Evolutionary conservation across 176 grass and related monocot genomes (phyloP).

Genomic region (Cocos nucifera): DNA sequence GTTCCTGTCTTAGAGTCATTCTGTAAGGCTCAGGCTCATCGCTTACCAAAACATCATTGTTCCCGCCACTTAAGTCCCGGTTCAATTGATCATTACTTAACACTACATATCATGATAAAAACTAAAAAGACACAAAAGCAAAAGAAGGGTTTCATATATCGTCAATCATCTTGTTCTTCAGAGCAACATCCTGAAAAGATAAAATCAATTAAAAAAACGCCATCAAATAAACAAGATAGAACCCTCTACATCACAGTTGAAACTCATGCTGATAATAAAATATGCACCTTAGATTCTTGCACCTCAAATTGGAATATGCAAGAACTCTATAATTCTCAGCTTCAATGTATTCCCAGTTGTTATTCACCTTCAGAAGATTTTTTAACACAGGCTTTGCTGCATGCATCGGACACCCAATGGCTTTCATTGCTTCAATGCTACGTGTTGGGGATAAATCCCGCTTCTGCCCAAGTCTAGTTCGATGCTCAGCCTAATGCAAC

Average conservation of each 20-base stretch:
- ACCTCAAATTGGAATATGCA: slow-evolving; percentile 24
- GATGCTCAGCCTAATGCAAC: too few relatives aligned
- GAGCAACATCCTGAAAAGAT: not conserved
- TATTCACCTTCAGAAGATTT: slow-evolving; percentile 26
- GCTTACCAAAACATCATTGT: not conserved
- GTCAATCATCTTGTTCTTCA: not conserved
- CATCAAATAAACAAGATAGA: too few relatives aligned
- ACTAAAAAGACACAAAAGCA: not conserved
- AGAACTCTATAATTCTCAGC: slow-evolving; percentile 52
- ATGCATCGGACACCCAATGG: slow-evolving; percentile 35
- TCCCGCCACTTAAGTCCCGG: not conserved
- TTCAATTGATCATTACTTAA: not conserved
- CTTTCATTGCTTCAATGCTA: slow-evolving; percentile 39
- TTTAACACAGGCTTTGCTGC: slow-evolving; percentile 26
- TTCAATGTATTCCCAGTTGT: slow-evolving; percentile 66
- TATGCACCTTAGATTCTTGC: not conserved
- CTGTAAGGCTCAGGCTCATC: not conserved
- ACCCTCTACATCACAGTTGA: too few relatives aligned
- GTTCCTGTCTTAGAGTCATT: not conserved
- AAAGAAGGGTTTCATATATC: not conserved
- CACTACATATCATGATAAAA: not conserved
- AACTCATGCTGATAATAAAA: not conserved
- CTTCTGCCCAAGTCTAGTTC: too few relatives aligned
- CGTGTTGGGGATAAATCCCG: too few relatives aligned
- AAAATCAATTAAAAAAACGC: not conserved